Conservation (phyloP, 2,329 filamentous ascomycete genomes). For the Colletotrichum liaoningense region DNA sequence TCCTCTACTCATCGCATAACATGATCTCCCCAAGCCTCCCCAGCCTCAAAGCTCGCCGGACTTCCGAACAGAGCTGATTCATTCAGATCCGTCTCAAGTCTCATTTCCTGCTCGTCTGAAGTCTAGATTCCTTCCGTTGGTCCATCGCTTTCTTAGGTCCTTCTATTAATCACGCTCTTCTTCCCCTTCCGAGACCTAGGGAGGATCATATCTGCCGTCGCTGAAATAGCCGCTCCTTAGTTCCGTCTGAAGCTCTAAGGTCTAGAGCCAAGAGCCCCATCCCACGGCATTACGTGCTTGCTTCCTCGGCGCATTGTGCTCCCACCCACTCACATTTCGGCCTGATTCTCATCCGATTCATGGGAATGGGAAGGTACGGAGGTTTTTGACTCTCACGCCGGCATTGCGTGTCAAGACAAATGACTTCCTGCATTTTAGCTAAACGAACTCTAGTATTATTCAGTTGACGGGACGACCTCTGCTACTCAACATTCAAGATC, state of each 20-base stretch:
- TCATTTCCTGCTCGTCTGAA: constrained; percentile 1
- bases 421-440: too few species aligned
- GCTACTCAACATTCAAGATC: too few species aligned
- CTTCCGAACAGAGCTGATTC: constrained; percentile 6
- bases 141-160: neutral
- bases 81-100: neutral
- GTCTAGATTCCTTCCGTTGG: neutral
- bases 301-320: constrained; percentile 6
- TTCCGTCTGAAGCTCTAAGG: constrained; percentile 1
- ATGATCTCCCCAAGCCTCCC: constrained; percentile 24
- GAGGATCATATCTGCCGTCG: neutral
- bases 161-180: neutral
- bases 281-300: neutral
- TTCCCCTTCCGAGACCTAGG: neutral
- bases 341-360: constrained; percentile 23
- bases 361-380: neutral
- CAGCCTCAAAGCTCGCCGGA: constrained; percentile 14
- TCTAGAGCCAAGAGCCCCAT: neutral
- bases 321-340: constrained; percentile 4
- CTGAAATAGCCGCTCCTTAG: neutral
- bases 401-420: neutral
- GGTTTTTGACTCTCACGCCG: neutral
- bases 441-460: too few species aligned
- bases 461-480: too few species aligned
- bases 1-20: constrained; percentile 1